phyloP scores from a whole-genome alignment of 2,329 filamentous ascomycete genomes.

The Akanthomyces uredinophilus region DNA sequence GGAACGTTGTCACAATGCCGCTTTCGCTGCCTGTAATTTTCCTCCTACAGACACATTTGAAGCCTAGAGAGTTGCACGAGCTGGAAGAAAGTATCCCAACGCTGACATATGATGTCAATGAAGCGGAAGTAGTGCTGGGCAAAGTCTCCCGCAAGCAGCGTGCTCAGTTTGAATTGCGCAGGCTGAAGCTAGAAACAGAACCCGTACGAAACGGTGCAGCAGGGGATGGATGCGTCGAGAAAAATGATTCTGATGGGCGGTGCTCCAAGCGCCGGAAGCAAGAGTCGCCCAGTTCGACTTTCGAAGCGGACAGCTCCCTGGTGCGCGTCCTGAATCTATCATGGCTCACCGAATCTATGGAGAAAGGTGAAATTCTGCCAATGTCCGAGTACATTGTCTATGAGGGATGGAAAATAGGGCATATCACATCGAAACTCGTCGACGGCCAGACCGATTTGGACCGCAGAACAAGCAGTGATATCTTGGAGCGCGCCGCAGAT shows the following conservation, averaged over 20 bases:
- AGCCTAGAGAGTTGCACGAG: constrained; percentile 54
- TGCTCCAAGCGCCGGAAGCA: constrained; percentile 21
- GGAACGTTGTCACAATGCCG: constrained; percentile 19
- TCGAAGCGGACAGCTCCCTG: background rate
- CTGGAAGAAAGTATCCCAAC: constrained; percentile 60
- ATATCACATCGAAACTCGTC: background rate
- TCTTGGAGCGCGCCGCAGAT: constrained; percentile 21
- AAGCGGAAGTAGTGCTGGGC: constrained; percentile 71
- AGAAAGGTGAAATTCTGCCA: constrained; percentile 40
- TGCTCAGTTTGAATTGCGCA: constrained; percentile 71
- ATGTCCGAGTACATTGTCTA: constrained; percentile 50
- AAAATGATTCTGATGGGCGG: constrained; percentile 8
- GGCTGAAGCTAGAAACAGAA: constrained; percentile 55
- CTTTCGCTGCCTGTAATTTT: constrained; percentile 58
- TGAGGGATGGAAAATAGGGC: constrained; percentile 35
- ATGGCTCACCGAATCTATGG: constrained; percentile 54
- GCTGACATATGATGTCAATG: constrained; percentile 65
- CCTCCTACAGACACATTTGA: constrained; percentile 66
- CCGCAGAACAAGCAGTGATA: background rate
- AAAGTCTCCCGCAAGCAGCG: constrained; percentile 65
- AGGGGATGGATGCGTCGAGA: background rate
- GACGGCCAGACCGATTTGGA: background rate
- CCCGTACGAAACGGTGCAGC: constrained; percentile 21
- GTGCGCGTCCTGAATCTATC: constrained; percentile 53
- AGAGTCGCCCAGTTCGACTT: background rate